Percentiles rank a stretch among this genome's conserved stretches.
Evolutionary conservation across 768 basidiomycete species (phyloP).

Genomic region (Collybia sp.): DNA sequence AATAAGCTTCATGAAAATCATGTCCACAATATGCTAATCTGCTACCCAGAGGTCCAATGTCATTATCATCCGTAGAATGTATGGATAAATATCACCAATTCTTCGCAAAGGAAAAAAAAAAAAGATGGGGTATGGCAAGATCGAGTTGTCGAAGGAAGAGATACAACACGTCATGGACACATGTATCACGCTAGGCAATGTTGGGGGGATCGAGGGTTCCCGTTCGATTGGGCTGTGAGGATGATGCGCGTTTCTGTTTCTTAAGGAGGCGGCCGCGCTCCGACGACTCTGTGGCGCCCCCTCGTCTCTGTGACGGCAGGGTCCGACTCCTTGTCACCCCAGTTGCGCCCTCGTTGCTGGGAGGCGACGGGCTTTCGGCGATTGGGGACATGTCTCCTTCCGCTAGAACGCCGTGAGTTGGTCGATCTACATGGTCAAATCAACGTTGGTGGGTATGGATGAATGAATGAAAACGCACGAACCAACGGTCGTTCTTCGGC

Average conservation of each 20-base stretch:
- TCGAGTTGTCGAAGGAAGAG: too few species aligned
- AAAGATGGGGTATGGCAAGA: too few species aligned
- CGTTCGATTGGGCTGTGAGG: constrained; percentile 25
- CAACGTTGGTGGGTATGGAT: neutral
- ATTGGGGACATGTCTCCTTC: constrained; percentile 43
- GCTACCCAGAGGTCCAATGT: too few species aligned
- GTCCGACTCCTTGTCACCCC: constrained; percentile 59
- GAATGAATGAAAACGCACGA: constrained; percentile 18
- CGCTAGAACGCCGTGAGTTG: constrained; percentile 19
- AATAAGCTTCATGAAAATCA: too few species aligned
- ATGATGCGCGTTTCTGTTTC: constrained; percentile 47
- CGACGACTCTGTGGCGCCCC: constrained; percentile 13
- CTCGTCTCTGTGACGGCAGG: constrained; percentile 44
- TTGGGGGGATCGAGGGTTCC: constrained; percentile 3
- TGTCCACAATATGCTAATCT: too few species aligned
- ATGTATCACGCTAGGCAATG: constrained; percentile 5
- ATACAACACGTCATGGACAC: too few species aligned
- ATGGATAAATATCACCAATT: too few species aligned
- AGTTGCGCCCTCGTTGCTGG: constrained; percentile 20
- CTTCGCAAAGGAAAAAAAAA: too few species aligned
- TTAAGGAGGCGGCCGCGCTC: constrained; percentile 39
- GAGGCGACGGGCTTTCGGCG: constrained; percentile 34
- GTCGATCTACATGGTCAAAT: neutral
- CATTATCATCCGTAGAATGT: too few species aligned
- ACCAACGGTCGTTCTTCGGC: constrained; percentile 57